A percentile compares a stretch with the other conserved stretches of the same genome.
phyloP scores from a whole-genome alignment of 2,329 filamentous ascomycete species.

The Tolypocladium capitatum region DNA sequence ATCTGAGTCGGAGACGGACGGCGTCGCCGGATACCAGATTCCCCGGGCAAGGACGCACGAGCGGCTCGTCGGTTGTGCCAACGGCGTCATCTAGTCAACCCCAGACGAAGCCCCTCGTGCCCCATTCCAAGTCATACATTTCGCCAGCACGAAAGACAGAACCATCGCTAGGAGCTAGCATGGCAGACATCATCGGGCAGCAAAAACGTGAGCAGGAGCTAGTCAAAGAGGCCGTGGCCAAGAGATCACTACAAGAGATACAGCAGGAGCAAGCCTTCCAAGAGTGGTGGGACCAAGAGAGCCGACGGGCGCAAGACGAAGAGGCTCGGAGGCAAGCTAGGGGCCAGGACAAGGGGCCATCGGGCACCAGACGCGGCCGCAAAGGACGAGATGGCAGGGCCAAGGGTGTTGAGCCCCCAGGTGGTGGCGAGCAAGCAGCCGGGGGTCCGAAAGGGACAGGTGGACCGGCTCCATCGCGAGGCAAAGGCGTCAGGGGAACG shows the following conservation, averaged over 20 bases:
- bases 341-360: constrained; percentile 25
- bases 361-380: constrained; percentile 15
- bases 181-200: constrained; percentile 79
- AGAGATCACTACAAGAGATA: constrained; percentile 83
- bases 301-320: constrained; percentile 54
- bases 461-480: constrained; percentile 2
- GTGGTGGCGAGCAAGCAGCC: constrained; percentile 7
- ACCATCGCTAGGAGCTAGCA: constrained; percentile 53
- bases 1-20: constrained; percentile 31
- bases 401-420: constrained; percentile 7
- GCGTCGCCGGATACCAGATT: constrained; percentile 52
- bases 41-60: constrained; percentile 38
- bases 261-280: constrained; percentile 96
- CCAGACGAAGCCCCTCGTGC: constrained; percentile 30
- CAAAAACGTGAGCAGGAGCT: constrained; percentile 75
- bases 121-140: constrained; percentile 50
- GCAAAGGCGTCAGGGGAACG: constrained; percentile 4
- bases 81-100: constrained; percentile 14
- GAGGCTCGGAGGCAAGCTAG: constrained; percentile 30
- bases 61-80: constrained; percentile 16
- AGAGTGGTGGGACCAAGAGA: constrained; percentile 90
- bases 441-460: constrained; percentile 5
- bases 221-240: constrained; percentile 72
- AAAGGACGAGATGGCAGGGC: constrained; percentile 15
- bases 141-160: constrained; percentile 46